Evolutionary conservation across 352 stramenopile species (phyloP), one percentile per base, ranked within the genome.

Genomic region (Phytophthora crassamura): DNA sequence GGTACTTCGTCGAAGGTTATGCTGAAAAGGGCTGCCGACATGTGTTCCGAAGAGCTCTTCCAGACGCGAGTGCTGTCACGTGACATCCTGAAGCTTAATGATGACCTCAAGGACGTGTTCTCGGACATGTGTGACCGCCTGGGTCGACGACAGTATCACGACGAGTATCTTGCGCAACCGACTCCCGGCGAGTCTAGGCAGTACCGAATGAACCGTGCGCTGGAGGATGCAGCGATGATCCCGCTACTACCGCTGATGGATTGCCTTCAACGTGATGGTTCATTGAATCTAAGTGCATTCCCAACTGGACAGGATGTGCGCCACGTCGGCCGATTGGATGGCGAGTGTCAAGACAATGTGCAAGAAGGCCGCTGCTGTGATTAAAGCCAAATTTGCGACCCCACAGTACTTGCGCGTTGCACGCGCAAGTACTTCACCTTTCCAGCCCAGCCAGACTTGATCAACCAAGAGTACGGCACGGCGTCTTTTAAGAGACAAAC

Each of bases 61-160:
- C 32, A 68, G 18, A 67, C 68, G 6, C 75, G 64, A 12, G 61
- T 80, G 2, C 41, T 80, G 8, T 80, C 75, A 11, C 58, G 68
- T 1, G 71, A 78, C 14, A 54, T 78, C 22, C 46, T 80, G 10
- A 71, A 59, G 10, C 36, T 80, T 12, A 69, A 63, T 11, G 65
- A 78, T 32, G 75, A 78, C 16, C 33, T 79, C 14, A 63, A 62
- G 0, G 67, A 73, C 16, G 45, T 67, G 11, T 77, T 79, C 22
- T 64, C 69, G 4, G n/a, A 53, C 9, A 62, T 82, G 11, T 82
- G 74, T 43, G 65, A 77, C 25, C 39, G 7, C 12, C 51, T 82
- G 8, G 56, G 34, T 3, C 63, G 51, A 1, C 66, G 62, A 11
- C 50, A 56, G 22, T 52, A 33, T 40, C 47, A 64, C 41, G 60